phyloP scores from a whole-genome alignment of 1,284 basidiomycete species.

The Sporisorium scitamineum region DNA sequence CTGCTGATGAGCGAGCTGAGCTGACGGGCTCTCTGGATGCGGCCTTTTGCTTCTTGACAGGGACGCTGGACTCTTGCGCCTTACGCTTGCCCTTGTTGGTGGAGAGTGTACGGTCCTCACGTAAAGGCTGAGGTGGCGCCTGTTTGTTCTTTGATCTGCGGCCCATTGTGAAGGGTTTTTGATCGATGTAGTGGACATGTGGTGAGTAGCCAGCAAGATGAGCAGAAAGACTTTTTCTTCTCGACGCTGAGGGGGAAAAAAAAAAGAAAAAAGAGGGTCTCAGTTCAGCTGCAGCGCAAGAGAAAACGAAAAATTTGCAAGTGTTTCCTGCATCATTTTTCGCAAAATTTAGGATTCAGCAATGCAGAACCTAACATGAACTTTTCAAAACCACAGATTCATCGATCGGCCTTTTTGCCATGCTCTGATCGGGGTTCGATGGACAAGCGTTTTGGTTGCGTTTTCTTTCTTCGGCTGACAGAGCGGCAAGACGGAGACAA shows the following conservation, averaged over 20 bases:
- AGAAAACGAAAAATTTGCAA: neutral
- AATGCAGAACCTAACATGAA: neutral
- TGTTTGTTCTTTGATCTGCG: conserved; percentile 92
- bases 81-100: conserved; percentile 68
- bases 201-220: conserved; percentile 4
- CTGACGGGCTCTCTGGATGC: conserved; percentile 38
- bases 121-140: conserved; percentile 77
- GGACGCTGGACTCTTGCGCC: conserved; percentile 62
- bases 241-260: too few species aligned
- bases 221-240: neutral
- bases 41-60: conserved; percentile 55
- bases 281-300: conserved; percentile 6
- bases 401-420: too few species aligned
- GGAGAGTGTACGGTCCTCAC: conserved; percentile 71
- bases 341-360: conserved; percentile 5
- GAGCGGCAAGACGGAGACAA: neutral
- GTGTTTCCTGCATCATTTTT: neutral
- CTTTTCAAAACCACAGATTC: too few species aligned
- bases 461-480: conserved; percentile 1
- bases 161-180: conserved; percentile 75
- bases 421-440: neutral
- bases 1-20: conserved; percentile 68
- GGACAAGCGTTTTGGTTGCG: too few species aligned
- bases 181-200: neutral
- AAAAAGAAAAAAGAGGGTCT: conserved; percentile 8